Conservation (phyloP, 768 basidiomycete species). For the Auricularia sp. region DNA sequence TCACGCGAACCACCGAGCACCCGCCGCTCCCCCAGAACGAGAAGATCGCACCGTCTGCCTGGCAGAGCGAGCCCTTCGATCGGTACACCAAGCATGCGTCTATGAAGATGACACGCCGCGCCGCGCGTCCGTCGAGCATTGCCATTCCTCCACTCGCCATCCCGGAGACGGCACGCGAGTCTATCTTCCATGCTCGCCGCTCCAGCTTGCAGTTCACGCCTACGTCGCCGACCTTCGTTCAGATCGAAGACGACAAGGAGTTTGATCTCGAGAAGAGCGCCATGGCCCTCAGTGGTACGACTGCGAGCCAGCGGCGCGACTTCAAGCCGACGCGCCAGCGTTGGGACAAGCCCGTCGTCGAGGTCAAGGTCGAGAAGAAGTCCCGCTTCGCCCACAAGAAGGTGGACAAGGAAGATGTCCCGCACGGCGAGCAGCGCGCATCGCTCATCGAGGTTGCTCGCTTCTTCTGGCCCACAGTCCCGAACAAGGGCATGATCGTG, state of each 20-base stretch:
- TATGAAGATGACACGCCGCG: conserved; percentile 6
- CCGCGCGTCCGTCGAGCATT: conserved; percentile 30
- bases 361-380: conserved; percentile 15
- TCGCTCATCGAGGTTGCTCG: conserved; percentile 42
- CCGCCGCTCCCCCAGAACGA: conserved; percentile 7
- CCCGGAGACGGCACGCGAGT: conserved; percentile 15
- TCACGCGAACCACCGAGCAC: conserved; percentile 30
- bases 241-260: conserved; percentile 17
- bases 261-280: conserved; percentile 19
- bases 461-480: conserved; percentile 58
- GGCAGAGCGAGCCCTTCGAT: neutral
- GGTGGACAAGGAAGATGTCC: neutral
- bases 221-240: conserved; percentile 32
- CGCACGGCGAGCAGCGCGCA: conserved; percentile 1
- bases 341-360: conserved; percentile 11
- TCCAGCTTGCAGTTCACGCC: conserved; percentile 65
- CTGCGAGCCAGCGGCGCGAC: conserved; percentile 20
- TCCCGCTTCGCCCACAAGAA: neutral
- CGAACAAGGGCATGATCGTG: conserved; percentile 59
- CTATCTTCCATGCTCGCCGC: neutral
- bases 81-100: conserved; percentile 13
- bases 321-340: neutral
- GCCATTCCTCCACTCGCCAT: conserved; percentile 21
- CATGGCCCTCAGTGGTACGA: conserved; percentile 29
- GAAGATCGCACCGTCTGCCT: neutral